Evolutionary conservation across 169 alveolate genomes (phyloP), one percentile per base, ranked within the genome.

Genomic region (Babesia sp.): DNA sequence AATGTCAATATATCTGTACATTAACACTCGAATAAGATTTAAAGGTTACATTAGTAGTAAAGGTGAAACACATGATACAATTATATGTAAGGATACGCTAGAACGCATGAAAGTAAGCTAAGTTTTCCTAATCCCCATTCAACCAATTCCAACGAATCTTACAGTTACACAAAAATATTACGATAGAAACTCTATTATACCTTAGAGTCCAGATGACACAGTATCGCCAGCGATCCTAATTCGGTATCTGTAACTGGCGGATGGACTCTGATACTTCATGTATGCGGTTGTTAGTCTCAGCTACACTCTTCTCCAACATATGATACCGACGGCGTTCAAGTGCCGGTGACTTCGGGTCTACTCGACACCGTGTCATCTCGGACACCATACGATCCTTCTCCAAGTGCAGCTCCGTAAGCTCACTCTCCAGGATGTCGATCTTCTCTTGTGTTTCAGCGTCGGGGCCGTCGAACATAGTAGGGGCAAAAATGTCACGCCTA

Each of bases 381-480:
- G 87, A 79, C 24, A 50, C 70, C 66, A 79, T 59, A 16, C 82
- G 64, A 63, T 79, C 87, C 87, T 68, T 79, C 26, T 79, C 83
- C 31, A 79, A 28, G 48, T 79, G 68, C 22, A 79, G 71, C 70
- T 70, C 71, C 18, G 87, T 79, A 50, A 79, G 50, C 51, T 71
- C 77, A 31, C 33, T 16, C 59, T 79, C 87, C 31, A 79, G 71
- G 26, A 46, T 42, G 76, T 79, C 75, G 46, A 79, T 79, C 41
- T 57, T 53, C 7, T 28, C 76, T 75, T 79, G 87, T 3, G 81
- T 60, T 51, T 69, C 87, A 3, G 54, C 60, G 37, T 68, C 81
- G 42, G 87, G 87, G 11, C 71, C 77, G 63, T 79, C 76, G 50
- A 79, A 79, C 87, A 79, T 79, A 24, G 87, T 79, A 29, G 87